These are phyloP conservation scores for Blastomyces emzantsi DNA, from an alignment of 2,329 filamentous ascomycete genomes.

Conservation along the genomic window DNA sequence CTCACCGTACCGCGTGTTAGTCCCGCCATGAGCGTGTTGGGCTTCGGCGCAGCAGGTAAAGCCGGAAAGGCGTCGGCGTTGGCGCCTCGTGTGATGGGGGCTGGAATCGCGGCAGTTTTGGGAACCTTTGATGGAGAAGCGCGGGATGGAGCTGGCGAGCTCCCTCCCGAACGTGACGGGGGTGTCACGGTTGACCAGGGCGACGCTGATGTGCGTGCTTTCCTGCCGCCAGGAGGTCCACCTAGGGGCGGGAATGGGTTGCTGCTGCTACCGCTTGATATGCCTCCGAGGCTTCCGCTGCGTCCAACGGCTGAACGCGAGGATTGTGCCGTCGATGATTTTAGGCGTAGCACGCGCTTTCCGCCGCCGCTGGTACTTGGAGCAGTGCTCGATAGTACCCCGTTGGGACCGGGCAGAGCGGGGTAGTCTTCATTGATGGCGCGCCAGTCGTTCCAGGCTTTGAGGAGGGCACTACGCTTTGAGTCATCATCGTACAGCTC, in stretches of 20 bases:
- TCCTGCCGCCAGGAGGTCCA: slow-evolving; percentile 18
- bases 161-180: background rate
- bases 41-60: slow-evolving; percentile 67
- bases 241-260: slow-evolving; percentile 38
- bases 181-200: slow-evolving; percentile 13
- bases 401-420: slow-evolving; percentile 65
- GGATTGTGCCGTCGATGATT: slow-evolving; percentile 61
- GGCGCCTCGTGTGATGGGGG: slow-evolving; percentile 17
- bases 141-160: slow-evolving; percentile 10
- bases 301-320: slow-evolving; percentile 53
- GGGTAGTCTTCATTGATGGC: slow-evolving; percentile 96
- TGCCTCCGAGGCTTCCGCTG: slow-evolving; percentile 43
- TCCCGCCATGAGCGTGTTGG: slow-evolving; percentile 46
- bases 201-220: slow-evolving; percentile 10
- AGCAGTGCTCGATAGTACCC: slow-evolving; percentile 51
- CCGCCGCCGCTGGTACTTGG: slow-evolving; percentile 53
- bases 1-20: slow-evolving; percentile 40
- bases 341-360: slow-evolving; percentile 54
- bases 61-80: slow-evolving; percentile 65
- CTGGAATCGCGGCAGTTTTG: background rate
- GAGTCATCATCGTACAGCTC: slow-evolving; percentile 79
- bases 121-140: slow-evolving; percentile 9
- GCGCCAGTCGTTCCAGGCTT: slow-evolving; percentile 91
- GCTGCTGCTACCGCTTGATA: slow-evolving; percentile 22
- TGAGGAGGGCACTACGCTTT: slow-evolving; percentile 65